A percentile compares a stretch with the other conserved stretches of the same genome.
Conservation (phyloP, 2,329 filamentous ascomycete genomes). For the Botryotinia convoluta region DNA sequence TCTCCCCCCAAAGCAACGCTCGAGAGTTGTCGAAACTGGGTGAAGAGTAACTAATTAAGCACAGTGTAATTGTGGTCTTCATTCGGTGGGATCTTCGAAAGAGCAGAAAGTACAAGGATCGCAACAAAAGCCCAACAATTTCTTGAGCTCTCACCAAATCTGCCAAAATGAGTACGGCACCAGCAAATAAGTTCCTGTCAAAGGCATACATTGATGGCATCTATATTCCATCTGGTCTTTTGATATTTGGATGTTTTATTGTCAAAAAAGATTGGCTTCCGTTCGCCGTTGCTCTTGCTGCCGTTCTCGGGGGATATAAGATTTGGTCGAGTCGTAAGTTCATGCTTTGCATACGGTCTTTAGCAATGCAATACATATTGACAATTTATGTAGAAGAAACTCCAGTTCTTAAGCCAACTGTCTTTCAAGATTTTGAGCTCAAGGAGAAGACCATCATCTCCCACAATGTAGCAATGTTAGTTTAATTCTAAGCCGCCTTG, state of each 20-base stretch:
- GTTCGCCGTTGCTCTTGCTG: slow-evolving; percentile 65
- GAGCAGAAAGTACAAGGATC: neutral
- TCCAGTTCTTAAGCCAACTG: slow-evolving; percentile 81
- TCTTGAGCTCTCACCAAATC: slow-evolving; percentile 19
- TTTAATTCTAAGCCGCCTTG: slow-evolving; percentile 10
- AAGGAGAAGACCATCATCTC: slow-evolving; percentile 94
- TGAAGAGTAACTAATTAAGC: neutral
- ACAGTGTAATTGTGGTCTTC: neutral
- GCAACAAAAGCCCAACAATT: slow-evolving; percentile 26
- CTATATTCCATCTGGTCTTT: slow-evolving; percentile 76
- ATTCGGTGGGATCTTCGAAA: neutral
- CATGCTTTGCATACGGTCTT: neutral
- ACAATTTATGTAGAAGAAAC: slow-evolving; percentile 56
- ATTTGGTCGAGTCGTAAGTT: slow-evolving; percentile 68
- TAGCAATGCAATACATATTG: slow-evolving; percentile 11
- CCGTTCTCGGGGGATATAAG: slow-evolving; percentile 68
- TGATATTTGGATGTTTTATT: slow-evolving; percentile 73
- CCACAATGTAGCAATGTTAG: slow-evolving; percentile 94
- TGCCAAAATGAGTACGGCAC: slow-evolving; percentile 16
- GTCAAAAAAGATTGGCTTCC: slow-evolving; percentile 75
- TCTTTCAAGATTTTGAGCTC: slow-evolving; percentile 89
- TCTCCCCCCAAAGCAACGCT: neutral
- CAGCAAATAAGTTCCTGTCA: slow-evolving; percentile 39
- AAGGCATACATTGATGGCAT: slow-evolving; percentile 72
- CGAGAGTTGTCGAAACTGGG: neutral